These are phyloP conservation scores for Nannochloropsis salina DNA, from an alignment of 108 stramenopile genomes.

Conservation along the genomic window DNA sequence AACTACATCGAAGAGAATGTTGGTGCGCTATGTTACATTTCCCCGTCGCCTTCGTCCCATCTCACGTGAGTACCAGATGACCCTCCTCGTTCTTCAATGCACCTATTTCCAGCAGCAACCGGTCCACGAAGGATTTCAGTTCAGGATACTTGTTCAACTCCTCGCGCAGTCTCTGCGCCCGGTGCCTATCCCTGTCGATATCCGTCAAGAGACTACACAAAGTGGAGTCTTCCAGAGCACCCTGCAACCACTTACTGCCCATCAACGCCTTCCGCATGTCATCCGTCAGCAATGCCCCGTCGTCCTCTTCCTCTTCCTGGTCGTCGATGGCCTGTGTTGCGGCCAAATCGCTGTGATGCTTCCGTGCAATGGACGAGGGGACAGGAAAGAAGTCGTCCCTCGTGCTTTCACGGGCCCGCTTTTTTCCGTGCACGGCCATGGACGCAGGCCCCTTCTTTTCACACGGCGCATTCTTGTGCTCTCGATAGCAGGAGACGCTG, in stretches of 20 bases:
- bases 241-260: constrained; percentile 2
- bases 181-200: not conserved
- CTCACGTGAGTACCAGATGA: not conserved
- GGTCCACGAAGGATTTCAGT: not conserved
- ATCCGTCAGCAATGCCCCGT: not conserved
- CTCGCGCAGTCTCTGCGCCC: not conserved
- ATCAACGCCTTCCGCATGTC: constrained; percentile 5
- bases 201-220: constrained; percentile 13
- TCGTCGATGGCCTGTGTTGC: not conserved
- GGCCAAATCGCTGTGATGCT: not conserved
- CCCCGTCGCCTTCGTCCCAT: not conserved
- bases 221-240: not conserved
- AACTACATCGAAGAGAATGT: too few relatives aligned
- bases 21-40: not conserved
- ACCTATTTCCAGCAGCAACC: not conserved
- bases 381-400: not conserved
- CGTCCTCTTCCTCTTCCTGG: constrained; percentile 6
- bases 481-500: not conserved
- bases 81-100: not conserved
- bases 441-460: not conserved
- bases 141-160: not conserved
- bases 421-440: not conserved
- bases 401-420: not conserved
- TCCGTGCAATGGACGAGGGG: not conserved
- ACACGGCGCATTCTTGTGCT: constrained; percentile 1